Evolutionary conservation across 768 basidiomycete genomes (phyloP), one percentile per base, ranked within the genome.

Genomic region (Lepiota venenata): DNA sequence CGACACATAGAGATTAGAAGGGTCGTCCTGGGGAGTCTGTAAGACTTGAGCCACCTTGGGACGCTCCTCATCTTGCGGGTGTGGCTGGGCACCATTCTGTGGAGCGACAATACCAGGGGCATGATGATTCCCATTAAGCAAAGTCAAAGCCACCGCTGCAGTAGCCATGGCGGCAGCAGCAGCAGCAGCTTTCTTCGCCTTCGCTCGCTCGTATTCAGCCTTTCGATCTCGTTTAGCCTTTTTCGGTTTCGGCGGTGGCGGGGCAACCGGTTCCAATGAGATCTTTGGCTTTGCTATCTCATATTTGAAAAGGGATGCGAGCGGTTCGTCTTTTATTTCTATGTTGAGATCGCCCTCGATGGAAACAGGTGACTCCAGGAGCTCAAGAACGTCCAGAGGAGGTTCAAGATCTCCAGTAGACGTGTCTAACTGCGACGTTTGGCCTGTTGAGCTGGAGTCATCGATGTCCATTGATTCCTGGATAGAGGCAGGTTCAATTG

Each of bases 351-450:
- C 76, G 7, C 80, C 74, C 55, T 78, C 71, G 46, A 91, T 77
- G 12, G 69, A 63, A 22, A 82, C 76, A n/a, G 64, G 64, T 15
- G 80, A 83, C 11, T 76, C 64, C 21, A 88, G 78, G 25, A 86
- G 73, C 12, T 80, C 71, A 1, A 93, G 71, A 6, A 81, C 61
- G 1, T 77, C 70, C 2, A 86, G 58, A 2, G 85, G 76, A 1
- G 89, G 84, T 66, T 95, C 93, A 20, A 95, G 78, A 61, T 91
- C 82, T 20, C 92, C 91, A 15, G 88, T 65, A 1, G 56, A n/a
- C 45, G 66, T 55, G 32, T 52, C 39, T 32, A 42, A 0, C 2
- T 42, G 48, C 16, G 35, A 27, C 1, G 52, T n/a, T n/a, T 47
- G 36, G 35, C 8, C 22, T 4, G 50, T 16, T 9, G 12, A 3